Evolutionary conservation across 2,329 filamentous ascomycete genomes (phyloP).

Genomic region (Botrytis squamosa): DNA sequence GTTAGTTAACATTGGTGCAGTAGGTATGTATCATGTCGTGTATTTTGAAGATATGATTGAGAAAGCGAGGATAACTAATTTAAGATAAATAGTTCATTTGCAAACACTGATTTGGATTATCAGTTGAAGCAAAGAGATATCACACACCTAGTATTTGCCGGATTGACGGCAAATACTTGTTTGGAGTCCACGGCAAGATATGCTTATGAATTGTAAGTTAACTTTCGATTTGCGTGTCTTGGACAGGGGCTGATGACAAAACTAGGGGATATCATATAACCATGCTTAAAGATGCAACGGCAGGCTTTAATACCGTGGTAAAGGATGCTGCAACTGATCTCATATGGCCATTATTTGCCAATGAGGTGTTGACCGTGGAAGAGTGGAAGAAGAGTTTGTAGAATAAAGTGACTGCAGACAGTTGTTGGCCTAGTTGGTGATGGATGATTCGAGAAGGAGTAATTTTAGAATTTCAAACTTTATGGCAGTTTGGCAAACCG

Average conservation of each 20-base stretch:
- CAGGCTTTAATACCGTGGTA: constrained; percentile 31
- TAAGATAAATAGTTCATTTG: constrained; percentile 33
- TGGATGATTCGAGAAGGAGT: neutral
- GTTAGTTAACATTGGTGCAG: constrained; percentile 40
- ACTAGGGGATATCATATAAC: constrained; percentile 35
- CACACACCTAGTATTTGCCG: constrained; percentile 38
- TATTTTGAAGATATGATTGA: neutral
- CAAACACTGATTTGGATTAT: constrained; percentile 42
- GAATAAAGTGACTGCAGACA: neutral
- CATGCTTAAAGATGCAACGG: constrained; percentile 35
- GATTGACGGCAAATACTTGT: constrained; percentile 40
- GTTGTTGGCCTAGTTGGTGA: neutral
- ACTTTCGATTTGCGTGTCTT: neutral
- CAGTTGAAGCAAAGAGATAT: constrained; percentile 40
- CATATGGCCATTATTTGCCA: constrained; percentile 36
- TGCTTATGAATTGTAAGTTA: constrained; percentile 37
- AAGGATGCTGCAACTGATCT: constrained; percentile 34
- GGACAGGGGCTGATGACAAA: neutral
- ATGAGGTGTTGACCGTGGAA: constrained; percentile 32
- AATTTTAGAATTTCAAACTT: neutral
- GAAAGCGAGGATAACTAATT: neutral
- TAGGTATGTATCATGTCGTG: constrained; percentile 28
- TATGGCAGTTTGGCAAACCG: neutral
- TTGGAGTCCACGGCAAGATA: constrained; percentile 41
- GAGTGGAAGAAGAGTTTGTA: constrained; percentile 31